Base-by-base conservation (phyloP, 768 basidiomycete genomes). In the Gloeophyllum trabeum region DNA sequence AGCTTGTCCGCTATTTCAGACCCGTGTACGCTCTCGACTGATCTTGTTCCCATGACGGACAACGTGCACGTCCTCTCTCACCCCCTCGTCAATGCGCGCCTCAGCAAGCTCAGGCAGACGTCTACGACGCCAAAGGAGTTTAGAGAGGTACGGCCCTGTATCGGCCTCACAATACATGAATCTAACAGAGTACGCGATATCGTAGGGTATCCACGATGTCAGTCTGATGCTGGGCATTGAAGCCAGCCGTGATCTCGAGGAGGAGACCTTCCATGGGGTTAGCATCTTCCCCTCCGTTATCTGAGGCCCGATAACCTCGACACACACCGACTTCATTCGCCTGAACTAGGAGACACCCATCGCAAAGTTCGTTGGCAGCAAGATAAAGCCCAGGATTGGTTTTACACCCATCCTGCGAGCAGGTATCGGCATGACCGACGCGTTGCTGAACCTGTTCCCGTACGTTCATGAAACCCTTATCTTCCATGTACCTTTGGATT, bases 391-490 rank as follows among this genome's bases (percentile, higher is more conserved):
- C 5, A 71, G 76, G 36, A 73, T 98, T 41, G 94, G 89, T 4
- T 61, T 98, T 42, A 81, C 88, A 2, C 94, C 94, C 30, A 89
- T 98, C 52, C 67, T 98, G 43, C 79, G 94, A 28, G 94, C 94
- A 23, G 94, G 94, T 4, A 64, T 93, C 48, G 90, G 91, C 14
- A 93, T 98, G 90, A 75, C 84, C 1, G 89, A 94, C 51, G 88
- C 86, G 18, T 61, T 96, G 55, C 63, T 93, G 46, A 75, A 75
- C 41, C 66, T 93, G 40, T 94, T 93, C 60, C 92, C 91, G 70
- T 84, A 67, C 28, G 86, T 69, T 12, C 30, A n/a, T n/a, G n/a
- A n/a, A 4, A 24, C 6, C 35, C 32, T 39, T 35, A 21, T 34
- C 21, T 18, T 32, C n/a, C 24, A 23, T n/a, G 10, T 28, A 39